Percentiles rank a stretch among this genome's conserved stretches.
Evolutionary conservation across 805 yeast genomes (phyloP).

Genomic region (Candida xiaguanensis): DNA sequence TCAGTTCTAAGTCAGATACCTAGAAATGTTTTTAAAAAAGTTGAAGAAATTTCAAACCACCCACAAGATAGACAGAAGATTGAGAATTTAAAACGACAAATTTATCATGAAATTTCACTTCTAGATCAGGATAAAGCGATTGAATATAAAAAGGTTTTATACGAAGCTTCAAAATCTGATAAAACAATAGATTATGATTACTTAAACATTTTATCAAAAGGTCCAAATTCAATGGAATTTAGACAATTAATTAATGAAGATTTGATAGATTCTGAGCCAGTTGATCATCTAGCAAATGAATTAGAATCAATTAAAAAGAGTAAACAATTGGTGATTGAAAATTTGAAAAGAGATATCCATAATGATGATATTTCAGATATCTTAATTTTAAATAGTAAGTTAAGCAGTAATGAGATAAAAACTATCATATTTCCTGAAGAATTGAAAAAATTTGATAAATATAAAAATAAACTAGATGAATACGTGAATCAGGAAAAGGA

Average conservation of each 20-base stretch:
- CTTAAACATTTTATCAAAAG: slow-evolving; percentile 32
- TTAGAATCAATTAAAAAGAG: slow-evolving; percentile 62
- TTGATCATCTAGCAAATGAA: too few relatives aligned
- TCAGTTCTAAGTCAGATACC: slow-evolving; percentile 80
- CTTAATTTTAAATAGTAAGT: slow-evolving; percentile 59
- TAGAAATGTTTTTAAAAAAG: slow-evolving; percentile 56
- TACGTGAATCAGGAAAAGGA: slow-evolving; percentile 63
- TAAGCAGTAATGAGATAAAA: slow-evolving; percentile 54
- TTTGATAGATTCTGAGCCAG: slow-evolving; percentile 24
- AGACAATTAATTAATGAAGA: slow-evolving; percentile 22
- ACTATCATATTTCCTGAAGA: slow-evolving; percentile 61
- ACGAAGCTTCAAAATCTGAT: slow-evolving; percentile 62
- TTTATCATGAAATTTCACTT: slow-evolving; percentile 30
- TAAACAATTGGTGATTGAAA: slow-evolving; percentile 55
- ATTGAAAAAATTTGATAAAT: slow-evolving; percentile 70
- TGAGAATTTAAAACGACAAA: slow-evolving; percentile 28
- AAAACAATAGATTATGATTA: slow-evolving; percentile 38
- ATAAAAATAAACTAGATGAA: slow-evolving; percentile 61
- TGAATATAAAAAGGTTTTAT: slow-evolving; percentile 53
- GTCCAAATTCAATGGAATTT: slow-evolving; percentile 40
- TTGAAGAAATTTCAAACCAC: slow-evolving; percentile 16
- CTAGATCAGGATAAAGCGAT: slow-evolving; percentile 51
- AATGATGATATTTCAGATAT: slow-evolving; percentile 81
- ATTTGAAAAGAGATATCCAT: slow-evolving; percentile 66
- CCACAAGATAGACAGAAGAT: slow-evolving; percentile 16